Percentiles rank a stretch among this genome's conserved stretches.
phyloP scores from a whole-genome alignment of 495 filamentous ascomycete species.

The Cenococcum geophilum region DNA sequence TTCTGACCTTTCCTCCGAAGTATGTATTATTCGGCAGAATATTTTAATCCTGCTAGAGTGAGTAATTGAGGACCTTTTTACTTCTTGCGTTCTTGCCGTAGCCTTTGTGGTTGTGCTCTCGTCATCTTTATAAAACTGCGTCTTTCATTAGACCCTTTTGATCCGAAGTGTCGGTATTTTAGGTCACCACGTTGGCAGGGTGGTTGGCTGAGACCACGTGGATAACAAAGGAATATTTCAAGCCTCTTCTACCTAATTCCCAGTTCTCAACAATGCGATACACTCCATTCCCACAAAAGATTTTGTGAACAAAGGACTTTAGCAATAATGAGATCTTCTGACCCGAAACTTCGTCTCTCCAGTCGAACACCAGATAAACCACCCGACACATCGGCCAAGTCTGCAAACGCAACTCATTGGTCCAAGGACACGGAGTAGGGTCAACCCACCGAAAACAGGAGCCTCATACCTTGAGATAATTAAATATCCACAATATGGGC shows the following conservation, averaged over 20 bases:
- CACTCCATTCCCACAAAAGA: too few relatives aligned
- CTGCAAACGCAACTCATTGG: background rate
- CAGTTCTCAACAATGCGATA: too few relatives aligned
- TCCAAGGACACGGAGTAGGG: background rate
- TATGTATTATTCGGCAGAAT: background rate
- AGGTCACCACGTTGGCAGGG: too few relatives aligned
- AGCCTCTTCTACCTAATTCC: too few relatives aligned
- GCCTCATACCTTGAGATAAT: background rate
- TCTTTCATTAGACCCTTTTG: too few relatives aligned
- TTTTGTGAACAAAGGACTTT: background rate
- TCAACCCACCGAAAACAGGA: background rate
- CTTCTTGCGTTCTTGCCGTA: background rate
- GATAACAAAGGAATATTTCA: too few relatives aligned
- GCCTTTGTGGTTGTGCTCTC: background rate
- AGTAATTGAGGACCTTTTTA: background rate
- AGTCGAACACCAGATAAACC: background rate
- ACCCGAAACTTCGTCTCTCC: background rate
- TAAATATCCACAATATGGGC: background rate
- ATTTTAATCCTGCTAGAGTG: background rate
- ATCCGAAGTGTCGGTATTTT: too few relatives aligned
- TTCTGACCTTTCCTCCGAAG: too few relatives aligned
- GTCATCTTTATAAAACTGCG: background rate
- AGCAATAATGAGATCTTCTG: background rate
- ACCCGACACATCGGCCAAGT: background rate
- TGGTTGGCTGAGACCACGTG: too few relatives aligned